Evolutionary conservation across 768 basidiomycete genomes (phyloP), one percentile per base, ranked within the genome.

Genomic region (Paxillus involutus): DNA sequence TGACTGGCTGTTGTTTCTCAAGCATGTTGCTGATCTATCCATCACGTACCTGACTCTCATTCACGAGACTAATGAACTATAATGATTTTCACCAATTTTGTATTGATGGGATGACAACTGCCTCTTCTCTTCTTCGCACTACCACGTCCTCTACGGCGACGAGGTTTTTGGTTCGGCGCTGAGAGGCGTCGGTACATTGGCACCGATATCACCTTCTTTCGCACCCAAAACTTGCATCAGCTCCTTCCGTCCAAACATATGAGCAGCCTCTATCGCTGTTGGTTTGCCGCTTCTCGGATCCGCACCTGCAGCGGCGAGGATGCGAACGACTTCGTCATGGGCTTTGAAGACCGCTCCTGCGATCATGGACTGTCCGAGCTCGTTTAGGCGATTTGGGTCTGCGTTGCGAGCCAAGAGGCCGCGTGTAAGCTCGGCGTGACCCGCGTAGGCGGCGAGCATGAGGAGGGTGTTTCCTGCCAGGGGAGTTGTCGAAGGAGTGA

Each of bases 261-360:
- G 74, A 8, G 86, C 86, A 0, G 82, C 77, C 62, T 89, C 80
- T 42, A 86, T 81, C 0, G 87, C 90, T 24, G 77, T 87, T 2
- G 89, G 89, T 24, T 69, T 77, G 6, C 89, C 90, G 13, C 75
- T 53, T 44, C 84, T 74, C 2, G 89, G 86, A 69, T 91, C 80
- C 0, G 89, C 89, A 4, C 80, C 76, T 1, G 58, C 71, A 6
- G 64, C 60, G 21, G 80, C 66, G 29, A 92, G 76, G 1, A 74
- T 71, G n/a, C 74, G 74, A 1, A 88, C 85, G 44, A 90, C 75
- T 7, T 81, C 84, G 52, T 81, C 79, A 62, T 87, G 76, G 0
- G 75, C 80, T 67, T 91, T 91, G 74, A 90, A 92, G 0, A 91
- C 81, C 0, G 85, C 89, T 3, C 89, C 90, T 7, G 89, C 85